Percentiles rank a stretch among this genome's conserved stretches.
Evolutionary conservation across 2,329 filamentous ascomycete species (phyloP).

Genomic region (Huntiella moniliformis): DNA sequence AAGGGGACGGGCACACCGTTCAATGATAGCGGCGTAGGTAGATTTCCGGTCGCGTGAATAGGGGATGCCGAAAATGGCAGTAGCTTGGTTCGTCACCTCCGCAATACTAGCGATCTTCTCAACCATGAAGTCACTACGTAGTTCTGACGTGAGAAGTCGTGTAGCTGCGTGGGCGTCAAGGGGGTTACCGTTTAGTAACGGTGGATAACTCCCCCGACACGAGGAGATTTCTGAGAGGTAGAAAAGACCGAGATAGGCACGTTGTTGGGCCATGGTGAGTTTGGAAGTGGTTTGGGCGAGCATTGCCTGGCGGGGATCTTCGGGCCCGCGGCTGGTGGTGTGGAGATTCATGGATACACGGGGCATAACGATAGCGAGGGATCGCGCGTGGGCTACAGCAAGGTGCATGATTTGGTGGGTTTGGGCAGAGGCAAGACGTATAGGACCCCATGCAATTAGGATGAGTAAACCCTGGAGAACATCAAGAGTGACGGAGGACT

Average conservation of each 20-base stretch:
- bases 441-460: slow-evolving; percentile 25
- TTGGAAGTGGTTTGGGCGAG: slow-evolving; percentile 7
- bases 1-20: slow-evolving; percentile 7
- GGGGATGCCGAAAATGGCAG: slow-evolving; percentile 10
- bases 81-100: slow-evolving; percentile 9
- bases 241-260: slow-evolving; percentile 22
- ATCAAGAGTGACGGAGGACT: slow-evolving; percentile 24
- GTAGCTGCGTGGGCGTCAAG: slow-evolving; percentile 9
- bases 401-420: slow-evolving; percentile 19
- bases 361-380: slow-evolving; percentile 19
- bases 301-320: slow-evolving; percentile 10
- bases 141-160: slow-evolving; percentile 6
- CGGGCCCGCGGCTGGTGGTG: slow-evolving; percentile 8
- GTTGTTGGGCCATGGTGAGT: slow-evolving; percentile 19
- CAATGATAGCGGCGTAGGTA: slow-evolving; percentile 9
- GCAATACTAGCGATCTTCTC: slow-evolving; percentile 11
- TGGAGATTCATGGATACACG: slow-evolving; percentile 13
- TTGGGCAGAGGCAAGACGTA: slow-evolving; percentile 6
- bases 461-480: slow-evolving; percentile 28
- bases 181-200: slow-evolving; percentile 8
- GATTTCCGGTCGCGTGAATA: slow-evolving; percentile 11
- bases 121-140: slow-evolving; percentile 10
- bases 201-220: slow-evolving; percentile 9
- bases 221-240: slow-evolving; percentile 20
- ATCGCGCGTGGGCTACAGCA: slow-evolving; percentile 24